Base-by-base conservation (phyloP, 139 green algal genomes). In the Picochlorum sp. region DNA sequence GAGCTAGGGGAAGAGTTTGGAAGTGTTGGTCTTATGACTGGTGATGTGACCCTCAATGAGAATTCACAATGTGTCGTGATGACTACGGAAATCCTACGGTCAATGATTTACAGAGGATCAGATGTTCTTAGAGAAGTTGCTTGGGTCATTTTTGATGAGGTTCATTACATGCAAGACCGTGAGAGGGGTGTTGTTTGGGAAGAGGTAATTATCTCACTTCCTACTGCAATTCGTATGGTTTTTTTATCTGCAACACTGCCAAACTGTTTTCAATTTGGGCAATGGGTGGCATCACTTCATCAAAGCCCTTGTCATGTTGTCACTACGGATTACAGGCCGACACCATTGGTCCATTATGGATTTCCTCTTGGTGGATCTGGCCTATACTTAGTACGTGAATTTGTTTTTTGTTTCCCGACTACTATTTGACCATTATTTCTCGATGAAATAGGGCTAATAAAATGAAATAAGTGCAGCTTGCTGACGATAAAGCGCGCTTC, bases 121-220 rank as follows among this genome's bases (percentile, higher is more conserved):
- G 89, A 96, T 69, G 59, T 97, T 37, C 75, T 97, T 51, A 68
- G 85, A 22, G 89, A 97, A 69, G 78, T 94, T 16, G 71, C 77
- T 3, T 95, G 85, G 87, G 86, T 98, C 9, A 74, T 99, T 7
- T 99, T 96, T 70, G 93, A 99, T 56, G 93, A 99, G 76, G 82
- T 99, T 26, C 84, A 90, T 67, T 91, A 90, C 65, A 81, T 85
- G 68, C 73, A 89, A 62, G 93, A 99, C 77, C 65, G 76, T 1
- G 93, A 99, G 79, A 78, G 93, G 7, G 93, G 93, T 3, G 93
- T 99, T 58, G 93, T 99, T 44, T 99, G 93, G 93, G 93, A 99
- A 77, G 93, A 99, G 74, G 88, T 81, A 40, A 97, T 99, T 72
- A 96, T 97, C 52, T 89, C 97, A 47, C 64, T 96, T 60, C 80